phyloP scores from a whole-genome alignment of 1,139 yeast species.

The Blastobotrys petasosporus region DNA sequence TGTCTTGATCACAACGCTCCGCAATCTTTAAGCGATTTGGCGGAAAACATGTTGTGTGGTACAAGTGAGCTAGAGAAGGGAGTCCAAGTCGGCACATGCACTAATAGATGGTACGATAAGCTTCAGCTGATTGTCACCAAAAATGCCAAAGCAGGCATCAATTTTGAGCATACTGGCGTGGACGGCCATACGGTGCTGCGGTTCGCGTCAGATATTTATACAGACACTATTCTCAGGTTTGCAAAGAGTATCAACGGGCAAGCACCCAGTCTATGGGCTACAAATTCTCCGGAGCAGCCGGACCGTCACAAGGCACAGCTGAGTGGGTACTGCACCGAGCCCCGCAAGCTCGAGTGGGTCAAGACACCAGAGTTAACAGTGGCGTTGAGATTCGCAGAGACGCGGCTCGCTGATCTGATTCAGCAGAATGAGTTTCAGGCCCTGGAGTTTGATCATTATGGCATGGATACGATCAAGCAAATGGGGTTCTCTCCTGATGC shows the following conservation, averaged over 20 bases:
- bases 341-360: constrained; percentile 86
- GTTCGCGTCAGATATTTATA: constrained; percentile 83
- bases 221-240: constrained; percentile 82
- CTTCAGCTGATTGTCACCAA: constrained; percentile 83
- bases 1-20: constrained; percentile 76
- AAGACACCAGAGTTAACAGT: constrained; percentile 70
- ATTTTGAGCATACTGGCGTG: constrained; percentile 92
- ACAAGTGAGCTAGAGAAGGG: constrained; percentile 74
- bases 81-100: constrained; percentile 87
- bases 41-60: constrained; percentile 84
- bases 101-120: constrained; percentile 93
- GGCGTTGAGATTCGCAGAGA: constrained; percentile 85
- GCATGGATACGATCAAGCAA: constrained; percentile 70
- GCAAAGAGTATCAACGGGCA: constrained; percentile 77
- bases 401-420: constrained; percentile 77
- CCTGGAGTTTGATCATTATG: constrained; percentile 69
- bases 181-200: constrained; percentile 92
- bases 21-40: constrained; percentile 58
- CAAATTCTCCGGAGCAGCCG: constrained; percentile 44
- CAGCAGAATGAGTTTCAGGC: constrained; percentile 85
- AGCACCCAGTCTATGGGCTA: constrained; percentile 72
- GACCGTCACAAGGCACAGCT: constrained; percentile 40
- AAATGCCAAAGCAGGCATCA: constrained; percentile 89
- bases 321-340: constrained; percentile 45
- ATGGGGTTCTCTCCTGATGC: constrained; percentile 94